Base-by-base conservation (phyloP, 78 protist species). In the Dictyostelium brefeldianum region DNA sequence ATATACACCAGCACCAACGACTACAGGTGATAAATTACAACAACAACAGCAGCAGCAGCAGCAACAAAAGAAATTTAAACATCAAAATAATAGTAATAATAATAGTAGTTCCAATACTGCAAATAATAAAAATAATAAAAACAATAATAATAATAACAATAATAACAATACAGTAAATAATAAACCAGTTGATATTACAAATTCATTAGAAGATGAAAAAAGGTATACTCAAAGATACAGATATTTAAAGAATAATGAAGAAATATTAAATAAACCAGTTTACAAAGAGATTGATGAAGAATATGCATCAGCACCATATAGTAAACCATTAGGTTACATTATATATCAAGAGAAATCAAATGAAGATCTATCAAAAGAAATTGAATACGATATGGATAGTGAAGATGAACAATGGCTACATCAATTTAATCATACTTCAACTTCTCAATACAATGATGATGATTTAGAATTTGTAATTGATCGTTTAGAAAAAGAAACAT, bases 401-500 rank as follows among this genome's bases (percentile, higher is more conserved):
- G 96, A 92, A 12, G 96, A 92, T 54, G 91, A 80, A 59, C 9
- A 48, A 29, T 92, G 96, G 96, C 36, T 92, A 20, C 27, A 43
- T 8, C 36, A 59, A 27, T 90, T 2, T 12, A 90, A 90, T 50
- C 4, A 15, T 3, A 84, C n/a, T 25, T 36, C 31, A 12, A 11
- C 17, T 27, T 15, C 36, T 29, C 15, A 47, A 2, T 77, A 22
- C 25, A 36, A 47, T n/a, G 96, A 94, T 62, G 96, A 94, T 51
- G 78, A 64, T 36, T 94, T 94, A 46, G 96, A 94, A 90, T n/a
- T 17, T 51, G 82, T 87, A 9, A 71, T 94, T 9, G 96, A 94
- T 69, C 51, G 96, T 6, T 79, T 94, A 17, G 96, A 94, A 46
- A 94, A 94, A 70, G 96, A 94, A 41, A 75, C 96, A 18, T 94